Conservation (phyloP, 768 basidiomycete genomes). For the Phaffia tasmanica region DNA sequence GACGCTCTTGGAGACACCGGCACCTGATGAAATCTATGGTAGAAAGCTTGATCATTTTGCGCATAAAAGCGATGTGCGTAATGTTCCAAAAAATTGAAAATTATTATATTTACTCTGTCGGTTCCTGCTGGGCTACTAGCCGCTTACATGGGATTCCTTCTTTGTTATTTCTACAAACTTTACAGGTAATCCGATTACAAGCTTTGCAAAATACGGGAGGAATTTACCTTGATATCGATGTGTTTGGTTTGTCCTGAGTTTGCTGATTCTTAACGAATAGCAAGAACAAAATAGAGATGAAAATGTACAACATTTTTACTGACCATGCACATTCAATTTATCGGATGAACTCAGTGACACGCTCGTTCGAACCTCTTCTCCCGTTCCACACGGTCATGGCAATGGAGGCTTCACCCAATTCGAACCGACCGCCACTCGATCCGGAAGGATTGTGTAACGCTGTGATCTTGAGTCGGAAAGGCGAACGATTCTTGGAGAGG, state of each 20-base stretch:
- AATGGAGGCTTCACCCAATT: conserved; percentile 25
- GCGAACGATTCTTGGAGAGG: conserved; percentile 14
- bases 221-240: conserved; percentile 26
- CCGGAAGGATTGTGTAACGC: conserved; percentile 25
- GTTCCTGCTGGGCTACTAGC: background rate
- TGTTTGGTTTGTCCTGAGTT: conserved; percentile 13
- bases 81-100: too few species aligned
- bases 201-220: conserved; percentile 16
- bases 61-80: conserved; percentile 23
- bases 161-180: background rate
- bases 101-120: background rate
- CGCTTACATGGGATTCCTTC: background rate
- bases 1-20: conserved; percentile 34
- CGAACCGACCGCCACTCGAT: conserved; percentile 5
- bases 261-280: background rate
- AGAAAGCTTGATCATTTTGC: conserved; percentile 27
- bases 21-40: conserved; percentile 33
- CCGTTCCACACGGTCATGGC: conserved; percentile 15
- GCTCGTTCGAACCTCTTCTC: conserved; percentile 14
- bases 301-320: too few species aligned
- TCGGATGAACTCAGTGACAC: conserved; percentile 19
- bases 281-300: background rate
- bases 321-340: too few species aligned
- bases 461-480: conserved; percentile 13
- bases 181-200: conserved; percentile 22